Evolutionary conservation across 768 basidiomycete genomes (phyloP).

Genomic region (Inosperma sp.): DNA sequence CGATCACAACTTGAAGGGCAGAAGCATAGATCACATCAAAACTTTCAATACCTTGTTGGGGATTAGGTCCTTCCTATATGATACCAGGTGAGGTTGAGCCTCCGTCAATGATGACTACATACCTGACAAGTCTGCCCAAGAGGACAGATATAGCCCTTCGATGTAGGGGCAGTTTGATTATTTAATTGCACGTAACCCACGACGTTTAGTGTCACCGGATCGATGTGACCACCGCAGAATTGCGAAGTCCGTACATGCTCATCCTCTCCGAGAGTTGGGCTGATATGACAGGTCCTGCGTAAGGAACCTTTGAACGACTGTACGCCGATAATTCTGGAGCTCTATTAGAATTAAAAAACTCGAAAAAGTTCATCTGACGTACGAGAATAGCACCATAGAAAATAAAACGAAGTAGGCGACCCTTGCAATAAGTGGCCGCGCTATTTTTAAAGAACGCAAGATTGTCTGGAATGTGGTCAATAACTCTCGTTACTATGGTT

Average conservation of each 20-base stretch:
- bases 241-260: slow-evolving; percentile 45
- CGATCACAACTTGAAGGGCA: slow-evolving; percentile 77
- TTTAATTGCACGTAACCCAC: slow-evolving; percentile 35
- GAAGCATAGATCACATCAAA: slow-evolving; percentile 88
- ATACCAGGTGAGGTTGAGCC: not conserved
- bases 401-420: slow-evolving; percentile 92
- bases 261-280: slow-evolving; percentile 50
- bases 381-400: slow-evolving; percentile 87
- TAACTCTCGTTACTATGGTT: slow-evolving; percentile 7
- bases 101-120: slow-evolving; percentile 9
- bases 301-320: slow-evolving; percentile 89
- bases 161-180: slow-evolving; percentile 19
- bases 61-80: slow-evolving; percentile 60
- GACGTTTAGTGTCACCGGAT: slow-evolving; percentile 48
- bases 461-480: slow-evolving; percentile 53
- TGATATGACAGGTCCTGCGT: slow-evolving; percentile 56
- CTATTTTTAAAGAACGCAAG: slow-evolving; percentile 87
- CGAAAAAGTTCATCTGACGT: slow-evolving; percentile 24
- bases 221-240: slow-evolving; percentile 78
- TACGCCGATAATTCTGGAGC: slow-evolving; percentile 78
- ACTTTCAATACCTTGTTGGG: slow-evolving; percentile 58
- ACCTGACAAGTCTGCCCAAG: slow-evolving; percentile 80
- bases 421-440: slow-evolving; percentile 81
- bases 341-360: not conserved
- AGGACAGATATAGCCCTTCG: slow-evolving; percentile 90